Evolutionary conservation across 1,139 yeast species (phyloP).

Genomic region (Blastobotrys malaysiensis): DNA sequence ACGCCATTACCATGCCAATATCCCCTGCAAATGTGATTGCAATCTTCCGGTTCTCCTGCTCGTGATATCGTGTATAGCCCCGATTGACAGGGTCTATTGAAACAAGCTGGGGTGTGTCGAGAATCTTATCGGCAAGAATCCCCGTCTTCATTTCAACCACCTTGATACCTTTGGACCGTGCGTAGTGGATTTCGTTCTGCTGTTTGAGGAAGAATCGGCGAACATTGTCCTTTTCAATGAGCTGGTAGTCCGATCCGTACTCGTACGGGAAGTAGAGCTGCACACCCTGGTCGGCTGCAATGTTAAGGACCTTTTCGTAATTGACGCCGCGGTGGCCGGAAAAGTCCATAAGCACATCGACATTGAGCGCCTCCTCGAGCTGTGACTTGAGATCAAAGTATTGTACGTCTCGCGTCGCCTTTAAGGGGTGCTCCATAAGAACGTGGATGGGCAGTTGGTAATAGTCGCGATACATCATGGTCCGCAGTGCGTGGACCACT

Average conservation of each 20-base stretch:
- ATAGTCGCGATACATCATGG: not conserved
- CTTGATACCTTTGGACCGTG: slow-evolving; percentile 47
- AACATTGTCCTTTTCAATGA: slow-evolving; percentile 24
- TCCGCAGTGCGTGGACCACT: not conserved
- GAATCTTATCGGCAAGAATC: slow-evolving; percentile 31
- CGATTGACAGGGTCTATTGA: slow-evolving; percentile 29
- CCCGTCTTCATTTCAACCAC: slow-evolving; percentile 45
- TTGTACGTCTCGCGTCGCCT: not conserved
- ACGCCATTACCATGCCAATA: slow-evolving; percentile 45
- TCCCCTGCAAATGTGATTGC: slow-evolving; percentile 40
- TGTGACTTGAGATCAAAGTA: not conserved
- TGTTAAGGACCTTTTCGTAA: not conserved
- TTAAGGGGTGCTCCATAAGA: not conserved
- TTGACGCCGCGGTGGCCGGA: not conserved
- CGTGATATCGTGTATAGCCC: slow-evolving; percentile 39
- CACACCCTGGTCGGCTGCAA: slow-evolving; percentile 30
- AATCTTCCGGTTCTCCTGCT: slow-evolving; percentile 25
- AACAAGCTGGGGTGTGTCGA: slow-evolving; percentile 11
- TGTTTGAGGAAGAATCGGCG: slow-evolving; percentile 41
- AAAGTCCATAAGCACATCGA: not conserved
- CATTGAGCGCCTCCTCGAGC: not conserved
- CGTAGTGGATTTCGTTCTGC: slow-evolving; percentile 36
- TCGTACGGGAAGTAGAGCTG: slow-evolving; percentile 58
- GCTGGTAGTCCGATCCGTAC: slow-evolving; percentile 45
- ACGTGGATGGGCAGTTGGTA: not conserved